Conservation (phyloP, 805 yeast species). For the Metschnikowia hibisci region DNA sequence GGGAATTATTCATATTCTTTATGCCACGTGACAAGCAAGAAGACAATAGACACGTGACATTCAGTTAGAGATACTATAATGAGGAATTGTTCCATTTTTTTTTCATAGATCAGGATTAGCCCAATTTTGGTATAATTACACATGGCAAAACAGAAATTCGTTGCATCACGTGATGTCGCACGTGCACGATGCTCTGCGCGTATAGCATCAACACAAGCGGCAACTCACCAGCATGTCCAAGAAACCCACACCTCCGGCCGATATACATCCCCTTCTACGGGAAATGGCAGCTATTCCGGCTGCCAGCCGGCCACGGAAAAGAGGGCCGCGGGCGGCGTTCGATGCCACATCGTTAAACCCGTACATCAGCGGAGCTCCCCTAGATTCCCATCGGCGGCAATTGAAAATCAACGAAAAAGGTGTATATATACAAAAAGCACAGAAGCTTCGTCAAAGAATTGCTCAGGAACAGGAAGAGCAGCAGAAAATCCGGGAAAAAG, state of each 20-base stretch:
- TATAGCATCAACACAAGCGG: too few species aligned
- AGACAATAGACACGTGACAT: too few species aligned
- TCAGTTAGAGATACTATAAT: too few species aligned
- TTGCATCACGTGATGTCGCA: too few species aligned
- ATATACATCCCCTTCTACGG: conserved; percentile 36
- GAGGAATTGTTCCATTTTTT: too few species aligned
- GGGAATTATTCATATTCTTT: too few species aligned
- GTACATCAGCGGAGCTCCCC: conserved; percentile 27
- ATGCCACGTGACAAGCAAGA: too few species aligned
- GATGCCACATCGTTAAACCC: conserved; percentile 38
- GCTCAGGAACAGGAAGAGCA: conserved; percentile 9
- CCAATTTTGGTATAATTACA: too few species aligned
- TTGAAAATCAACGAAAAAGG: conserved; percentile 60
- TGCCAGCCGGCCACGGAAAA: conserved; percentile 30
- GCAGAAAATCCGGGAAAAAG: conserved; percentile 31
- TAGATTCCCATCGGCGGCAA: conserved; percentile 24
- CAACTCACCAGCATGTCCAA: too few species aligned
- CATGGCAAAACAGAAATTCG: too few species aligned
- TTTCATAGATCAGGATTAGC: too few species aligned
- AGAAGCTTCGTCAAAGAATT: conserved; percentile 43
- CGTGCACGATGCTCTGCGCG: too few species aligned
- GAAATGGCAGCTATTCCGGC: conserved; percentile 25
- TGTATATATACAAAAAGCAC: conserved; percentile 53
- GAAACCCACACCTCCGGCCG: not conserved
- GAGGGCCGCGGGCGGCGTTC: conserved; percentile 24